Evolutionary conservation across 208 protist genomes (phyloP), one percentile per base, ranked within the genome.

Genomic region (Acanthamoeba rhysodes): DNA sequence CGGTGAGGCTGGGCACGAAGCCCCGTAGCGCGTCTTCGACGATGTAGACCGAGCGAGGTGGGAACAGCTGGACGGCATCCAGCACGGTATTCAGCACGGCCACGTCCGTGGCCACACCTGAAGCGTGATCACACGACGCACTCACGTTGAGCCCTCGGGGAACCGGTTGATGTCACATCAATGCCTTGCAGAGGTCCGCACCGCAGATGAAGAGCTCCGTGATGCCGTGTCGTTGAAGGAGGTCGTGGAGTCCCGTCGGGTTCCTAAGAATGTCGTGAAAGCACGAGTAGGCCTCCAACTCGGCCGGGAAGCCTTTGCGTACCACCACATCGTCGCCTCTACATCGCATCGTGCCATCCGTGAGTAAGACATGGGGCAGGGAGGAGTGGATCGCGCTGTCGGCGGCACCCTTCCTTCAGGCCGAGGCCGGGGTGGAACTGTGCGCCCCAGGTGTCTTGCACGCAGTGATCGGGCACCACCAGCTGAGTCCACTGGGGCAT

Each of bases 401-500:
- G n/a, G n/a, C n/a, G 4, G 24, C 32, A 84, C 74, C 29, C 45
- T 18, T 76, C 62, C 14, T 93, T 57, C n/a, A 93, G 7, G 59
- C 88, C 59, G 7, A 93, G 88, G 59, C 41, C 55, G 6, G 88
- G 88, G 76, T 98, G 94, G 53, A 98, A 94, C 57, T 98, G 76
- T 8, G 95, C 68, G 29, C 98, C 98, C 18, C 84, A 29, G 20
- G 95, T 94, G 20, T 94, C 62, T 55, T 98, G 96, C 22, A 98
- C 93, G 88, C 98, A 98, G 68, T 98, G 98, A 76, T 95, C 96
- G 18, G 98, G 98, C 97, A 97, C 98, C 55, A 98, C 64, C 18
- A 96, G 18, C 88, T 98, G 97, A 3, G 22, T 48, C 32, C 88
- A 93, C 62, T 93, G 9, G 32, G 88, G 88, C 88, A 93, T 59